Evolutionary conservation across 2,329 filamentous ascomycete genomes (phyloP), one percentile per base, ranked within the genome.

Genomic region (Teratosphaeriaceae sp.): DNA sequence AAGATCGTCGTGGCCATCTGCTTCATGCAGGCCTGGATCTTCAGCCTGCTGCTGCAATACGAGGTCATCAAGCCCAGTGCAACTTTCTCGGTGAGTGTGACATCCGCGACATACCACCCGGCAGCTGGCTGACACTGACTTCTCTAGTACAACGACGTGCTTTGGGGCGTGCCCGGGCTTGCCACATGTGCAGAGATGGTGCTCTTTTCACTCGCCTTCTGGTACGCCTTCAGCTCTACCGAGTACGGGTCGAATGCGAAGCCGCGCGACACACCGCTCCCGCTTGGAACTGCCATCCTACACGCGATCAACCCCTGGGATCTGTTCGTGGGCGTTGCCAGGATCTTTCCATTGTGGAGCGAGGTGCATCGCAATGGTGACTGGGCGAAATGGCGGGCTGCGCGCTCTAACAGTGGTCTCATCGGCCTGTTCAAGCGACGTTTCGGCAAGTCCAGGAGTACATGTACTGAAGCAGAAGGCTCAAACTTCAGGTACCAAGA

Each of bases 1-100:
- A 61, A 61, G 41, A 38, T 54, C 12, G 56, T 61, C 21, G 55
- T 61, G 23, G 48, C 52, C 41, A 29, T 60, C 34, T 49, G 55
- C 13, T 56, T 60, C 38, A 31, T 54, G 18, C 52, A 59, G 29
- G 43, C 40, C 19, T 51, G 52, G 42, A 40, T 55, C 26, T 61
- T 60, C 50, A 56, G 46, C 38, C 46, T 55, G 36, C 45, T 52
- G 15, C 37, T 57, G 35, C 44, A 53, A 22, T 41, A 55, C 21
- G 42, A 57, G 23, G 48, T 54, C 12, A 51, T 57, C 43, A 52
- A 50, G 30, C 40, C 48, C 11, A 48, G 50, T 42, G 37, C 30
- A 13, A 46, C 38, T 5, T 34, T 41, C 19, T 41, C 38, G 16
- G 35, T 38, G n/a, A 23, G 35, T 24, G n/a, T 23, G 13, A 35